phyloP scores from a whole-genome alignment of 768 basidiomycete genomes.

The Boletus reticulatus region DNA sequence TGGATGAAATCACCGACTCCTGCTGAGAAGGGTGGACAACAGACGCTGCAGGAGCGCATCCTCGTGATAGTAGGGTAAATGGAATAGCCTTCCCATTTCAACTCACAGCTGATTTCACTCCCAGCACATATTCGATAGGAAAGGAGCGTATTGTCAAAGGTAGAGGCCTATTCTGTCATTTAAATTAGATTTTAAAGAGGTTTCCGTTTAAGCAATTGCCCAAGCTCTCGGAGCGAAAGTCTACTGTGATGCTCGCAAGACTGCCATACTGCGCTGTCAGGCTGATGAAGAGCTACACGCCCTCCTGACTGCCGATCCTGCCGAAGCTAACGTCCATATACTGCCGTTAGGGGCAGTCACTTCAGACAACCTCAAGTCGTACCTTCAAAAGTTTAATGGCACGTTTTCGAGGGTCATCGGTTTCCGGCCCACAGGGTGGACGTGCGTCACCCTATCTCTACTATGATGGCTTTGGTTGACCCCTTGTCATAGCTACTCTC shows the following conservation, averaged over 20 bases:
- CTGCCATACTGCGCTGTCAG: conserved; percentile 79
- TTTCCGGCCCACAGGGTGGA: conserved; percentile 96
- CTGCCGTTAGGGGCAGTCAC: conserved; percentile 75
- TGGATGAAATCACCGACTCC: conserved; percentile 44
- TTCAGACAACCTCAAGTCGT: conserved; percentile 72
- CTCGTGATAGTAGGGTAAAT: conserved; percentile 74
- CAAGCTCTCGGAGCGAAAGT: conserved; percentile 77
- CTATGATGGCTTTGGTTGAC: neutral
- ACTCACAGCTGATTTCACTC: neutral
- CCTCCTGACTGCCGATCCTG: conserved; percentile 74
- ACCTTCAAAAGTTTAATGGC: conserved; percentile 72
- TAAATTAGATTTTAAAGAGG: neutral
- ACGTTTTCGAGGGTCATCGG: conserved; percentile 72
- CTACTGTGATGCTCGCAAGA: conserved; percentile 86
- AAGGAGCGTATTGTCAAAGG: conserved; percentile 98
- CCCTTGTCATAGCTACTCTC: conserved; percentile 51
- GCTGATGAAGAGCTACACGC: conserved; percentile 78
- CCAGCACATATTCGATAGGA: conserved; percentile 92
- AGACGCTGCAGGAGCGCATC: conserved; percentile 36
- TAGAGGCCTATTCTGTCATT: conserved; percentile 25
- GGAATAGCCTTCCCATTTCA: neutral
- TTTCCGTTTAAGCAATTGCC: conserved; percentile 66
- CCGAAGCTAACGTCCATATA: conserved; percentile 79
- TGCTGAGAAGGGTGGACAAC: conserved; percentile 32
- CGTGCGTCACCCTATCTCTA: conserved; percentile 47